These are phyloP conservation scores for Yueomyces sinensis DNA, from an alignment of 805 yeast genomes.

Conservation along the genomic window DNA sequence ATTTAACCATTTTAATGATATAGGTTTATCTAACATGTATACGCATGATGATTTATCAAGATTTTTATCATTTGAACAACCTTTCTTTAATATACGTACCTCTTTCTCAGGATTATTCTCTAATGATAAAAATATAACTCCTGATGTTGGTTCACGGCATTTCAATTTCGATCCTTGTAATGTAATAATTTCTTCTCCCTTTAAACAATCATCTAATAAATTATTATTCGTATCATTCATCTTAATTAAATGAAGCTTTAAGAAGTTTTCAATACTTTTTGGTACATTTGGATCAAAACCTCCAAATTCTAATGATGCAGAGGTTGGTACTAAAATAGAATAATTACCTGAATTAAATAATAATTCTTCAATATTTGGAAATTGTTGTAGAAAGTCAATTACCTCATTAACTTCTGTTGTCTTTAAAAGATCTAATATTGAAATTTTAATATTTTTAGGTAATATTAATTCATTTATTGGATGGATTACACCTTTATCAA, in stretches of 20 bases:
- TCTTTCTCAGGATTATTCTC: conserved; percentile 40
- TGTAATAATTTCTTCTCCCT: conserved; percentile 30
- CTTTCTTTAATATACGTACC: conserved; percentile 46
- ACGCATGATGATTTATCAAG: conserved; percentile 45
- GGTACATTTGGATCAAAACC: conserved; percentile 33
- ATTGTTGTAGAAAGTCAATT: conserved; percentile 31
- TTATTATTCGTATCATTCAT: conserved; percentile 32
- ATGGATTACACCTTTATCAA: conserved; percentile 77
- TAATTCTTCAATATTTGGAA: conserved; percentile 31
- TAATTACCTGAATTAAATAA: conserved; percentile 29
- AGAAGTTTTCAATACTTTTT: conserved; percentile 36
- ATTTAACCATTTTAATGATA: conserved; percentile 52
- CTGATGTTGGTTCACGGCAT: conserved; percentile 29
- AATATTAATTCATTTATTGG: conserved; percentile 42
- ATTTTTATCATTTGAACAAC: conserved; percentile 35
- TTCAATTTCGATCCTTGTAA: conserved; percentile 30
- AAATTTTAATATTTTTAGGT: conserved; percentile 43
- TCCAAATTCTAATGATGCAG: conserved; percentile 38
- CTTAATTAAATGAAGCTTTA: conserved; percentile 59
- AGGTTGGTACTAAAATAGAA: conserved; percentile 66
- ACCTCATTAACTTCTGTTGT: conserved; percentile 39
- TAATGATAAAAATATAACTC: conserved; percentile 28
- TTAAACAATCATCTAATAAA: conserved; percentile 35
- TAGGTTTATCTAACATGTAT: conserved; percentile 52
- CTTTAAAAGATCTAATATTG: conserved; percentile 40